These are phyloP conservation scores for Syzygium malaccense DNA, from an alignment of 441 rosid genomes.

Conservation along the genomic window DNA sequence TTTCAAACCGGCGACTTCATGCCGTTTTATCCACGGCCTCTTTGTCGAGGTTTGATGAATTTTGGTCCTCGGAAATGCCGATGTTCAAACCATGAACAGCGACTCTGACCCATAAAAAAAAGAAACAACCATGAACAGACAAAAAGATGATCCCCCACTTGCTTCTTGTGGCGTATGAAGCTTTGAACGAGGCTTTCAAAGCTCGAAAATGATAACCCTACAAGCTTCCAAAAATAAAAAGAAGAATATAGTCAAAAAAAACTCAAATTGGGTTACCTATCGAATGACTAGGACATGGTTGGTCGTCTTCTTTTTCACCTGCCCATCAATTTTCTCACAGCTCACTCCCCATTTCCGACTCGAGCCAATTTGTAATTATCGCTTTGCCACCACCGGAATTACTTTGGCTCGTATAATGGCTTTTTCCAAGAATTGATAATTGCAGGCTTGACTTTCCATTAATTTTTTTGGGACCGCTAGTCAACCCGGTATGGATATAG, in stretches of 20 bases:
- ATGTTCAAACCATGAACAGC: neutral
- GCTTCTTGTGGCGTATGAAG: neutral
- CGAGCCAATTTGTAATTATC: neutral
- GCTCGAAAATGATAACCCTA: neutral
- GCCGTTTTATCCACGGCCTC: neutral
- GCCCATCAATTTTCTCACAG: neutral
- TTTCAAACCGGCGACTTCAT: neutral
- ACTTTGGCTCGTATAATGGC: neutral
- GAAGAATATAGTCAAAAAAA: neutral
- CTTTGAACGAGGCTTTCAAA: neutral
- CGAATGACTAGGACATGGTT: neutral
- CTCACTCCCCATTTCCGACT: neutral
- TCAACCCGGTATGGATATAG: neutral
- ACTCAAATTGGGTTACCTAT: neutral
- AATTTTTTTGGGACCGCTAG: neutral
- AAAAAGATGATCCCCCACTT: neutral
- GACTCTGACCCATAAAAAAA: too few species aligned
- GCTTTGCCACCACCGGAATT: neutral
- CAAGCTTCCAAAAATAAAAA: neutral
- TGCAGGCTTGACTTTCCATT: neutral
- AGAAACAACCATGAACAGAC: neutral
- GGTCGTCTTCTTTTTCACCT: neutral
- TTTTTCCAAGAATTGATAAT: neutral
- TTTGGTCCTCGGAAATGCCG: neutral
- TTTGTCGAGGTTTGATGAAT: neutral